Evolutionary conservation across 192 early-diverging fungal genomes (phyloP).

Genomic region (Backusella psychrophila): DNA sequence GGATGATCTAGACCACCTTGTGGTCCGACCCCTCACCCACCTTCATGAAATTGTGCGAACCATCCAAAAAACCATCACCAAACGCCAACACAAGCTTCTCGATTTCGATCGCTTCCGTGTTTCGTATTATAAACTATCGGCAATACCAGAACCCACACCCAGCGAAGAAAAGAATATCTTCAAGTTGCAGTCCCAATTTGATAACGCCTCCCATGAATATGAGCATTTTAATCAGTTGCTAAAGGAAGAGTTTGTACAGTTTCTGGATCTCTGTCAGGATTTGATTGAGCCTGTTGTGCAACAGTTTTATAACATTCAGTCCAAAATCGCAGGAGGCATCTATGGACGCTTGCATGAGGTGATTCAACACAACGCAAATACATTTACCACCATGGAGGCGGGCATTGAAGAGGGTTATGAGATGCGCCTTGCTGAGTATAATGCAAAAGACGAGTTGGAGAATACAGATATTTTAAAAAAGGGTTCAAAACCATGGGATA

Average conservation of each 20-base stretch:
- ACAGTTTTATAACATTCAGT: constrained; percentile 80
- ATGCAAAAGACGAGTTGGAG: neutral
- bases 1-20: constrained; percentile 66
- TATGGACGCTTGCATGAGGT: constrained; percentile 52
- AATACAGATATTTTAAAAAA: neutral
- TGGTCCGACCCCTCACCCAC: constrained; percentile 73
- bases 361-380: constrained; percentile 33
- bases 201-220: constrained; percentile 80
- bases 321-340: constrained; percentile 65
- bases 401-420: constrained; percentile 30
- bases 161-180: constrained; percentile 62
- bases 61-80: constrained; percentile 79
- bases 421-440: neutral
- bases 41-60: constrained; percentile 67
- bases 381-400: constrained; percentile 41
- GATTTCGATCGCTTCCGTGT: constrained; percentile 86
- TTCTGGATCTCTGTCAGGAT: constrained; percentile 64
- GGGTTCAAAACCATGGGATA: neutral
- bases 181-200: constrained; percentile 67
- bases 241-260: constrained; percentile 70
- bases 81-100: constrained; percentile 87
- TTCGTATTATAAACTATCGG: constrained; percentile 70
- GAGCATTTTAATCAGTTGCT: constrained; percentile 76
- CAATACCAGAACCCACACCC: constrained; percentile 57
- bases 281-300: constrained; percentile 87